Conservation (phyloP, 768 basidiomycete species). For the Boletus subparvulus region DNA sequence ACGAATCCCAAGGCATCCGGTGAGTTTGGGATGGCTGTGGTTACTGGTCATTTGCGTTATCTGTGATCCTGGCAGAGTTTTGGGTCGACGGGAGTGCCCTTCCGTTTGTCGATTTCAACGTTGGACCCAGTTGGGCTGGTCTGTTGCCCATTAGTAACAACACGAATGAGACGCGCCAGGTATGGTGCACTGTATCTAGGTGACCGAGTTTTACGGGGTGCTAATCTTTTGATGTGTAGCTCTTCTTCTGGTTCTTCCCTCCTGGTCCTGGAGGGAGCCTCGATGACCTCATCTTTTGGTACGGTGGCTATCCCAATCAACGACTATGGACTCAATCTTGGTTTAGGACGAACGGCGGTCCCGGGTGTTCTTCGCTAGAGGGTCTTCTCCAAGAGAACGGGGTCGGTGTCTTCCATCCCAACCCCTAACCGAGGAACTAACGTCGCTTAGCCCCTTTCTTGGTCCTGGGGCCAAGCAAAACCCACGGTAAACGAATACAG, state of each 20-base stretch:
- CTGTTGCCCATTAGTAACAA: slow-evolving; percentile 65
- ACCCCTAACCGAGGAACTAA: slow-evolving; percentile 18
- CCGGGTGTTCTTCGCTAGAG: slow-evolving; percentile 73
- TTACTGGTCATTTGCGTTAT: background rate
- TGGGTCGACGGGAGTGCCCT: slow-evolving; percentile 65
- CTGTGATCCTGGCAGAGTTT: slow-evolving; percentile 46
- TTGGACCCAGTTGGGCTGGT: slow-evolving; percentile 76
- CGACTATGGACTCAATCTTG: background rate
- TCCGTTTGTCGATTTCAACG: slow-evolving; percentile 68
- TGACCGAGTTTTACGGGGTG: background rate
- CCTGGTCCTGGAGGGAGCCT: slow-evolving; percentile 69
- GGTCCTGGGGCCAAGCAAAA: slow-evolving; percentile 61
- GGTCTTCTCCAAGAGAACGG: slow-evolving; percentile 76
- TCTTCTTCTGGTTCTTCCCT: slow-evolving; percentile 86
- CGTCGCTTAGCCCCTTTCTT: slow-evolving; percentile 56
- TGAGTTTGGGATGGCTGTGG: slow-evolving; percentile 22
- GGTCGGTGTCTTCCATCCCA: slow-evolving; percentile 37
- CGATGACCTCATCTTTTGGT: slow-evolving; percentile 79
- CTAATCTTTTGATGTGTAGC: slow-evolving; percentile 36
- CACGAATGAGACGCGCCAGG: slow-evolving; percentile 66
- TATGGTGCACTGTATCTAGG: slow-evolving; percentile 13
- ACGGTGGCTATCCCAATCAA: background rate
- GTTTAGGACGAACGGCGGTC: slow-evolving; percentile 75
- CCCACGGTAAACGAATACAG: slow-evolving; percentile 65
- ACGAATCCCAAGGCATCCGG: slow-evolving; percentile 62